Conservation (phyloP, 306 rosid genomes). For the Pterocarpus santalinus region DNA sequence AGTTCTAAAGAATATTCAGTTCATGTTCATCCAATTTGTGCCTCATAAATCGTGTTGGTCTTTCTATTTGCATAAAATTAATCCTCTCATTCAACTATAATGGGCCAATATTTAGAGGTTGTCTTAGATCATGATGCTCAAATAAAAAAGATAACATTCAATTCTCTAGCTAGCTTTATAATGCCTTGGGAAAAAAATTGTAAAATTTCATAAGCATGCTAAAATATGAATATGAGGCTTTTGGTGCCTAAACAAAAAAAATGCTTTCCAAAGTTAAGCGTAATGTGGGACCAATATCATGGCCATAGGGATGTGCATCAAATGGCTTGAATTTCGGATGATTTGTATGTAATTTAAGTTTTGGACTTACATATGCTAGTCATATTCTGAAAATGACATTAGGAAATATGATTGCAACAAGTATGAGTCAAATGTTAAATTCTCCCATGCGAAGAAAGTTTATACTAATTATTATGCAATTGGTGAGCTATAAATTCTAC, state of each 20-base stretch:
- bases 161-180: constrained; percentile 40
- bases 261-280: constrained; percentile 60
- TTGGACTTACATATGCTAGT: constrained; percentile 68
- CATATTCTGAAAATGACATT: constrained; percentile 50
- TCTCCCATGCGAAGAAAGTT: constrained; percentile 79
- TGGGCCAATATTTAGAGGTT: constrained; percentile 58
- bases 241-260: constrained; percentile 63
- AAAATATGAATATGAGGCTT: constrained; percentile 64
- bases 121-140: constrained; percentile 63
- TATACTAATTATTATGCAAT: constrained; percentile 82
- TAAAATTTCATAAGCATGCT: constrained; percentile 64
- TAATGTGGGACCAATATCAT: constrained; percentile 56
- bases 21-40: constrained; percentile 46
- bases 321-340: constrained; percentile 73
- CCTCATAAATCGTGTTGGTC: constrained; percentile 48
- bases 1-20: too few species aligned
- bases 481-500: constrained; percentile 62
- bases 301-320: constrained; percentile 69
- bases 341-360: constrained; percentile 67
- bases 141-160: constrained; percentile 49
- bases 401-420: constrained; percentile 50
- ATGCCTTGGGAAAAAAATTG: constrained; percentile 48
- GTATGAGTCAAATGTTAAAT: constrained; percentile 52
- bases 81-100: constrained; percentile 47
- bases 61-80: constrained; percentile 54